Conservation (phyloP, 257 asterid genomes). For the Galeopsis tetrahit region DNA sequence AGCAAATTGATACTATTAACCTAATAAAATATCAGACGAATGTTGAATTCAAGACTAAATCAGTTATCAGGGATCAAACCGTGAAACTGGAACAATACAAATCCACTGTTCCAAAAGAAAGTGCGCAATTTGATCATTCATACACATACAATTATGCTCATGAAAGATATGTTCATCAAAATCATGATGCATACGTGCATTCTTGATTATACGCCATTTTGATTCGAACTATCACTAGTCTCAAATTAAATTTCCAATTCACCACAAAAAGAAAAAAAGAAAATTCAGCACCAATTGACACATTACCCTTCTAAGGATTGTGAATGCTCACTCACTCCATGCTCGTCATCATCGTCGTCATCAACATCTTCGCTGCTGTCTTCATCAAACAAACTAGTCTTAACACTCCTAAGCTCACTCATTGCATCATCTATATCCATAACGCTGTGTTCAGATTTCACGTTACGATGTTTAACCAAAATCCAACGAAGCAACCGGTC, state of each 20-base stretch:
- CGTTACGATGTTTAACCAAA: slow-evolving; percentile 67
- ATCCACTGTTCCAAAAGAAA: neutral
- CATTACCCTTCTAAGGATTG: slow-evolving; percentile 31
- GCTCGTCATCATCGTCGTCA: neutral
- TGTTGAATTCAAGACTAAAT: too few relatives aligned
- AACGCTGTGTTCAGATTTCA: slow-evolving; percentile 42
- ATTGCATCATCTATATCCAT: slow-evolving; percentile 33
- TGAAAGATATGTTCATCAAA: too few relatives aligned
- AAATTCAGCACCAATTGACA: neutral
- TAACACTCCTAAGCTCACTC: slow-evolving; percentile 40
- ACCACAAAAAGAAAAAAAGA: neutral
- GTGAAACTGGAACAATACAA: neutral
- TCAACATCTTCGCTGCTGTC: slow-evolving; percentile 40
- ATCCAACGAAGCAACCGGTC: slow-evolving; percentile 86
- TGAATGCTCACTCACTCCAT: slow-evolving; percentile 18
- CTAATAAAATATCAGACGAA: too few relatives aligned
- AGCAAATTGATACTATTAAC: too few relatives aligned
- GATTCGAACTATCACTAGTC: neutral
- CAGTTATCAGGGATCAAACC: too few relatives aligned
- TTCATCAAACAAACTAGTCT: slow-evolving; percentile 22
- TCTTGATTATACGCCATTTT: too few relatives aligned
- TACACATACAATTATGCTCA: neutral
- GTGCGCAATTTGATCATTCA: neutral
- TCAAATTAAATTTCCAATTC: neutral
- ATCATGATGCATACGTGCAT: too few relatives aligned